These are phyloP conservation scores for Phlebiopsis gigantea DNA, from an alignment of 768 basidiomycete genomes.

Conservation along the genomic window DNA sequence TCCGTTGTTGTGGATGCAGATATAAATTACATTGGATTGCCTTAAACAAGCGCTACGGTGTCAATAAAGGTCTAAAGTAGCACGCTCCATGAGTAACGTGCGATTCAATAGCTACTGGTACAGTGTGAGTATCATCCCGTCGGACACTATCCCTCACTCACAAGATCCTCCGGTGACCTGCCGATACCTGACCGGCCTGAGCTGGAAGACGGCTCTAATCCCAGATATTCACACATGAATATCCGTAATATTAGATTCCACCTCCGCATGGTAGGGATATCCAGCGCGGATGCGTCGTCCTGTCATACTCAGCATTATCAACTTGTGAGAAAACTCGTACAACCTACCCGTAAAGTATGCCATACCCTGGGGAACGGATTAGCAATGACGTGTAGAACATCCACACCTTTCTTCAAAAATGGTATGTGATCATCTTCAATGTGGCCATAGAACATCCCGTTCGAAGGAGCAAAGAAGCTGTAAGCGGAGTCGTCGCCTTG, in stretches of 20 bases:
- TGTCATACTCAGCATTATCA: constrained; percentile 25
- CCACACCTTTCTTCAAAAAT: constrained; percentile 79
- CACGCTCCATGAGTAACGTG: background rate
- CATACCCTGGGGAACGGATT: constrained; percentile 87
- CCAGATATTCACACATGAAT: constrained; percentile 87
- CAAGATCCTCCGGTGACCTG: constrained; percentile 18
- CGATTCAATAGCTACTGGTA: constrained; percentile 4
- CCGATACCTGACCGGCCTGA: background rate
- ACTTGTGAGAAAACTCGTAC: background rate
- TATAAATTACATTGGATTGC: background rate
- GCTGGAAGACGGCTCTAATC: constrained; percentile 43
- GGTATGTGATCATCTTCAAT: constrained; percentile 95
- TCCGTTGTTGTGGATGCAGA: too few species aligned
- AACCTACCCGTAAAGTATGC: constrained; percentile 71
- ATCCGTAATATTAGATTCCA: constrained; percentile 90
- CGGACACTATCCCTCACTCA: constrained; percentile 12
- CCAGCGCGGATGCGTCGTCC: constrained; percentile 88
- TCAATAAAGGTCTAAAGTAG: background rate
- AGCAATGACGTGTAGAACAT: constrained; percentile 84
- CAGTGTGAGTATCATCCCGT: background rate
- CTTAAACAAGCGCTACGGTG: background rate
- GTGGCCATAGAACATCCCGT: constrained; percentile 37
- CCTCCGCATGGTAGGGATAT: constrained; percentile 77
- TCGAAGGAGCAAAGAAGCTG: constrained; percentile 65
- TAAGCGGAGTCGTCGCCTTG: constrained; percentile 38